Conservation (phyloP, 140 eudicot species). For the Anethum foeniculum region DNA sequence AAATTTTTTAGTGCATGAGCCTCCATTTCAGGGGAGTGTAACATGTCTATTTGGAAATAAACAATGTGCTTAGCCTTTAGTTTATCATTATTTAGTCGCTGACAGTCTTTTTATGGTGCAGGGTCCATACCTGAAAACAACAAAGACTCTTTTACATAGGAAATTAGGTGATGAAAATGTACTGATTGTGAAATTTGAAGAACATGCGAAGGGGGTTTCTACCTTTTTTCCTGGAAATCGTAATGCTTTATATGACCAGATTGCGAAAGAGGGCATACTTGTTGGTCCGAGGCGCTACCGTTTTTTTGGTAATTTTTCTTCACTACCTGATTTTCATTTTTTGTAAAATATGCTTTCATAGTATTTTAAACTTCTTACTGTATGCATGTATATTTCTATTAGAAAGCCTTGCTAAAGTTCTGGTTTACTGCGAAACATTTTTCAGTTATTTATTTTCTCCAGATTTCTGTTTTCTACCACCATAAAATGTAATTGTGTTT, state of each 20-base stretch:
- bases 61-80: background rate
- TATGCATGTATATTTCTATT: background rate
- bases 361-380: background rate
- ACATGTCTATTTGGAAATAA: background rate
- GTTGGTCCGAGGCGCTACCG: constrained; percentile 55
- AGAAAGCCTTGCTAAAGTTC: background rate
- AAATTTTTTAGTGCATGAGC: background rate
- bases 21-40: background rate
- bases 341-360: background rate
- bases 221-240: background rate
- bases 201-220: background rate
- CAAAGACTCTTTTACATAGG: constrained; percentile 56
- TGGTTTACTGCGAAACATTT: background rate
- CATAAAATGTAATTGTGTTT: background rate
- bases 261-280: constrained; percentile 44
- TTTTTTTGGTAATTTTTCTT: constrained; percentile 46
- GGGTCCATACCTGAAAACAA: constrained; percentile 59
- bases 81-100: background rate
- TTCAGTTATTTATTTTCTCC: background rate
- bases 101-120: constrained; percentile 17
- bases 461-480: background rate
- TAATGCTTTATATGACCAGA: constrained; percentile 23
- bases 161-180: constrained; percentile 61
- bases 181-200: constrained; percentile 43
- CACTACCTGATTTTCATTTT: background rate